A percentile compares a stretch with the other conserved stretches of the same genome.
phyloP scores from a whole-genome alignment of 2,329 filamentous ascomycete species.

The Hymenoscyphus salicellus region DNA sequence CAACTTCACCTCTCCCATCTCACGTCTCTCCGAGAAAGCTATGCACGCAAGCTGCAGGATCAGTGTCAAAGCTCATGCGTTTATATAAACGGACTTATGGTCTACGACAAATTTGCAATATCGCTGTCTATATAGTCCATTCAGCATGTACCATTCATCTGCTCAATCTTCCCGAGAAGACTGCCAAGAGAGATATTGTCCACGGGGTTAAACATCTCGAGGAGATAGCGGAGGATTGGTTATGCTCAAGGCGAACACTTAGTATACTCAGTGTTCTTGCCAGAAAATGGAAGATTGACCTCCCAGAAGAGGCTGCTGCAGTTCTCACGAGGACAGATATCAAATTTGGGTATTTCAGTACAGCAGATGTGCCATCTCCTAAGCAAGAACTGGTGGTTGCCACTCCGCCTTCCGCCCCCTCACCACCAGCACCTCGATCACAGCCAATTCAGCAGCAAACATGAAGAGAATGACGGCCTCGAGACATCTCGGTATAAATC shows the following conservation, averaged over 20 bases:
- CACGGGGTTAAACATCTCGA: conserved; percentile 90
- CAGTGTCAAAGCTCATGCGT: conserved; percentile 90
- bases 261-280: conserved; percentile 81
- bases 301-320: conserved; percentile 77
- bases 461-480: too few species aligned
- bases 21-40: conserved; percentile 89
- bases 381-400: conserved; percentile 33
- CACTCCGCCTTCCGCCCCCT: conserved; percentile 24
- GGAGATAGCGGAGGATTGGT: conserved; percentile 94
- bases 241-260: conserved; percentile 80
- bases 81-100: conserved; percentile 92
- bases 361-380: conserved; percentile 36
- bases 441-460: conserved; percentile 14
- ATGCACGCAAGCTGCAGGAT: conserved; percentile 83
- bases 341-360: conserved; percentile 71
- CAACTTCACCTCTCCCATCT: conserved; percentile 75
- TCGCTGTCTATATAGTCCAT: conserved; percentile 92
- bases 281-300: conserved; percentile 82
- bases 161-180: conserved; percentile 89
- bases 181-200: conserved; percentile 81
- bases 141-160: conserved; percentile 93
- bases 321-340: conserved; percentile 76
- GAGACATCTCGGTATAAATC: not conserved
- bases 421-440: conserved; percentile 23
- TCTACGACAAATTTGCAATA: conserved; percentile 89